A percentile compares a stretch with the other conserved stretches of the same genome.
Evolutionary conservation across 805 yeast genomes (phyloP).

Genomic region (Brettanomyces naardenensis): DNA sequence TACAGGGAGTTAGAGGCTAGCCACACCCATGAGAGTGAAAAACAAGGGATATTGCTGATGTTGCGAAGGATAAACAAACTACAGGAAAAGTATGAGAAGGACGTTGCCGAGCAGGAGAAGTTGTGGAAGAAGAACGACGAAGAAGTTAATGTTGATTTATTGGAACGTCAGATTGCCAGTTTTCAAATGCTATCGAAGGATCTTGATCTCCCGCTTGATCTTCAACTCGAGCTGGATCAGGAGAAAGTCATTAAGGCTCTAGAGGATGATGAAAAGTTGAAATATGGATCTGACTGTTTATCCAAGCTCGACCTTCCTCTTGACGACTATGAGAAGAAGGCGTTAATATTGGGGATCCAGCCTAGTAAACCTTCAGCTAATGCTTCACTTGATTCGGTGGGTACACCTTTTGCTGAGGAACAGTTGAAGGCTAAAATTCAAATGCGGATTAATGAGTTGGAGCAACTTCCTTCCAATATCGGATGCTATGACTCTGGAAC

Average conservation of each 20-base stretch:
- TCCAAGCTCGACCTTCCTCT: slow-evolving; percentile 12
- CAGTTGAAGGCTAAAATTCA: slow-evolving; percentile 46
- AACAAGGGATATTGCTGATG: slow-evolving; percentile 34
- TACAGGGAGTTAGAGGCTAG: slow-evolving; percentile 20
- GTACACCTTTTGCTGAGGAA: slow-evolving; percentile 43
- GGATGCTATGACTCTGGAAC: slow-evolving; percentile 44
- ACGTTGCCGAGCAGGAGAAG: slow-evolving; percentile 23
- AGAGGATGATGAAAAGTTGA: slow-evolving; percentile 3
- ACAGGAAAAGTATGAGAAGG: slow-evolving; percentile 28
- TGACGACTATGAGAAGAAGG: slow-evolving; percentile 29
- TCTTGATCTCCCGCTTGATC: slow-evolving; percentile 49
- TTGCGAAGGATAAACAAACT: slow-evolving; percentile 33
- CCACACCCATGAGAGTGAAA: slow-evolving; percentile 26
- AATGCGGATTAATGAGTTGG: slow-evolving; percentile 52
- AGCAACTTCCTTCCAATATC: slow-evolving; percentile 58
- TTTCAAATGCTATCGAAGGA: slow-evolving; percentile 60
- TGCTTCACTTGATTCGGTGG: slow-evolving; percentile 36
- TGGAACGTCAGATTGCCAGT: slow-evolving; percentile 54
- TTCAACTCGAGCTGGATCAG: slow-evolving; percentile 33
- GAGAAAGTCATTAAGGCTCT: slow-evolving; percentile 8
- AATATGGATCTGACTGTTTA: neutral
- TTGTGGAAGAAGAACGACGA: slow-evolving; percentile 19
- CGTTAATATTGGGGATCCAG: slow-evolving; percentile 32
- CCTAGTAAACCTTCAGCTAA: slow-evolving; percentile 22
- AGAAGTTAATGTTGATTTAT: slow-evolving; percentile 35